Conservation (phyloP, 352 stramenopile genomes). For the Phytophthora quininea region DNA sequence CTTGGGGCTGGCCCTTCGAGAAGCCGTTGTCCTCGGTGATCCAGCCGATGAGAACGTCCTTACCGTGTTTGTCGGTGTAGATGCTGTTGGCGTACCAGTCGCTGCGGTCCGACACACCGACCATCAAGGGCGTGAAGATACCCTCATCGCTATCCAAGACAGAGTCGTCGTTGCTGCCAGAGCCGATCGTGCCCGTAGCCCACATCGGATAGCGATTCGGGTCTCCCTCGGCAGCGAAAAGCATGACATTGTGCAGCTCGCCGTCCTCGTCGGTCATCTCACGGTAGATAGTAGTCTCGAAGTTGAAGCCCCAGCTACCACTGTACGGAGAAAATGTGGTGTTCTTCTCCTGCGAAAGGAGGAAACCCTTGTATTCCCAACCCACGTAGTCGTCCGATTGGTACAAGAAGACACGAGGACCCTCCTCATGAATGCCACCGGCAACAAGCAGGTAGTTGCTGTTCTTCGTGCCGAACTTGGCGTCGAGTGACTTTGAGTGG, state of each 20-base stretch:
- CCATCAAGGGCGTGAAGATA: conserved; percentile 60
- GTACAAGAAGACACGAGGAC: conserved; percentile 71
- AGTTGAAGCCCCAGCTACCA: conserved; percentile 67
- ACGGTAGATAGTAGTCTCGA: conserved; percentile 70
- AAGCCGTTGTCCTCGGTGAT: conserved; percentile 67
- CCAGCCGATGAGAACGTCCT: conserved; percentile 68
- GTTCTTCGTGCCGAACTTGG: conserved; percentile 32
- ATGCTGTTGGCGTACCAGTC: conserved; percentile 77
- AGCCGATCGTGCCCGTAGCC: conserved; percentile 46
- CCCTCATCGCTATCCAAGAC: conserved; percentile 33
- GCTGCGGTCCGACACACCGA: conserved; percentile 65
- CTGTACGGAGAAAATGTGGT: conserved; percentile 67
- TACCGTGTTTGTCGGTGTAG: conserved; percentile 64
- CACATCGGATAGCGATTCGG: conserved; percentile 68
- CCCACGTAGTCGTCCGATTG: conserved; percentile 63
- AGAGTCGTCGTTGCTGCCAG: conserved; percentile 16
- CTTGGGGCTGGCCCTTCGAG: conserved; percentile 52
- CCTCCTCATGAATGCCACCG: conserved; percentile 56
- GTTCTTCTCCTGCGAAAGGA: conserved; percentile 65
- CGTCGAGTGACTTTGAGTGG: conserved; percentile 60
- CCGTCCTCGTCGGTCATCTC: conserved; percentile 65
- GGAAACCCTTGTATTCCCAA: conserved; percentile 71
- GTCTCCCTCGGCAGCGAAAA: conserved; percentile 61
- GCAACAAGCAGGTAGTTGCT: conserved; percentile 70
- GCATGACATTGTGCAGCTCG: conserved; percentile 65